Evolutionary conservation across 257 asterid genomes (phyloP), one percentile per base, ranked within the genome.

Genomic region (Perilla frutescens): DNA sequence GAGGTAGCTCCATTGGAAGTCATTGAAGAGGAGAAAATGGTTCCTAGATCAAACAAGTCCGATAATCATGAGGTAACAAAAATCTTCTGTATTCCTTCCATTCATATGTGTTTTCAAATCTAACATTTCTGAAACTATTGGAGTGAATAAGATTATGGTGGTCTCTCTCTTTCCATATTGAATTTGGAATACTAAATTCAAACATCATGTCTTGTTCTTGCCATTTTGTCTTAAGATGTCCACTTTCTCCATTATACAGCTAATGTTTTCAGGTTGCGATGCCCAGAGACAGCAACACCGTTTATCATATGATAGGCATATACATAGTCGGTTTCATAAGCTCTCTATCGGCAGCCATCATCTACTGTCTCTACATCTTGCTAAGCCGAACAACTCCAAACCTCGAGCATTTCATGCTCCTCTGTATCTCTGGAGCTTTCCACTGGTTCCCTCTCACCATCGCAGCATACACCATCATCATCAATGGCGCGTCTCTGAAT

Each of bases 381-480:
- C 11, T 84, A 59, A 8, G 75, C 53, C 82, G 66, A 29, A 86
- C 32, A 29, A 53, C 86, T 61, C 88, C 83, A 10, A 70, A 79
- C 44, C 61, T 84, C 12, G 84, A 83, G 15, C 83, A 83, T 43
- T 91, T 91, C 64, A 78, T 87, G 58, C 80, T 89, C 41, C 50
- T 87, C 6, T 91, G 96, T 63, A 66, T 86, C 36, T 79, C 83
- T 40, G 96, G 97, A 76, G 86, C 93, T 74, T 89, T 91, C 77
- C 97, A 91, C 58, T 91, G 94, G 96, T 61, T 91, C 74, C 97
- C 97, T 47, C 83, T 87, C 84, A 83, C 89, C 62, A 77, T 89
- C 34, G 74, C 70, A 31, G 90, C 94, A 40, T 86, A 80, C 61
- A 78, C 84, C n/a, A 44, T 74, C 31, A 62, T 89, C 84, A 68